A percentile compares a stretch with the other conserved stretches of the same genome.
Conservation (phyloP, 345 rosid genomes). For the Dipteronia dyeriana region DNA sequence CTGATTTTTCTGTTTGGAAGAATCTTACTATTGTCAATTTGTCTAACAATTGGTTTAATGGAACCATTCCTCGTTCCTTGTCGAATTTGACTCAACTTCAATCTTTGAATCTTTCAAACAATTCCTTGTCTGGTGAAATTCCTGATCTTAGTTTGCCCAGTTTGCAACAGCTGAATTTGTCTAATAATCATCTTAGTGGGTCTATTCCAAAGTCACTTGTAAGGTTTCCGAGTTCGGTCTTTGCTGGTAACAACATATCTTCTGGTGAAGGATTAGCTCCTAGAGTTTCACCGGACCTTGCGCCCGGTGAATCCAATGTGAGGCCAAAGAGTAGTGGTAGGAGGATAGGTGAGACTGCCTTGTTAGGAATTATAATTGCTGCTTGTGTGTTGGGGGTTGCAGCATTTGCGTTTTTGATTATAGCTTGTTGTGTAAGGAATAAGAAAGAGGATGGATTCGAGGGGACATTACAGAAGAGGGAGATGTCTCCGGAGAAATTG, state of each 20-base stretch:
- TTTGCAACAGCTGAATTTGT: slow-evolving; percentile 58
- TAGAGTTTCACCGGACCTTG: slow-evolving; percentile 27
- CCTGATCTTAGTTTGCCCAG: slow-evolving; percentile 61
- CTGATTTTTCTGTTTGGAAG: slow-evolving; percentile 61
- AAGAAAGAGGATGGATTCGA: slow-evolving; percentile 41
- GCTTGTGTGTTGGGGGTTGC: slow-evolving; percentile 46
- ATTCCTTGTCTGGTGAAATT: slow-evolving; percentile 74
- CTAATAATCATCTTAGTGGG: slow-evolving; percentile 66
- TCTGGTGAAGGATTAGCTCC: slow-evolving; percentile 28
- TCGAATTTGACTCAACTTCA: slow-evolving; percentile 61
- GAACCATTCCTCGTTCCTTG: slow-evolving; percentile 62
- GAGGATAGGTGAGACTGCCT: slow-evolving; percentile 51
- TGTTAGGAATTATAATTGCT: slow-evolving; percentile 49
- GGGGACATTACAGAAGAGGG: slow-evolving; percentile 62
- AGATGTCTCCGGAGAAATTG: slow-evolving; percentile 83
- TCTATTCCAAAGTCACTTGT: slow-evolving; percentile 58
- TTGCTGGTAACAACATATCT: slow-evolving; percentile 66
- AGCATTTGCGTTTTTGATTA: slow-evolving; percentile 46
- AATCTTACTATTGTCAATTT: slow-evolving; percentile 70
- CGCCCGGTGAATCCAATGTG: slow-evolving; percentile 29
- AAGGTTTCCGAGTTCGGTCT: slow-evolving; percentile 58
- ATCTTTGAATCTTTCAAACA: slow-evolving; percentile 76
- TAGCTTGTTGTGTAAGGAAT: slow-evolving; percentile 58
- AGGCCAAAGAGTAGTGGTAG: slow-evolving; percentile 34
- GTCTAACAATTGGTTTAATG: slow-evolving; percentile 72